Base-by-base conservation (phyloP, 768 basidiomycete species). In the Xerocomellus chrysenteron region DNA sequence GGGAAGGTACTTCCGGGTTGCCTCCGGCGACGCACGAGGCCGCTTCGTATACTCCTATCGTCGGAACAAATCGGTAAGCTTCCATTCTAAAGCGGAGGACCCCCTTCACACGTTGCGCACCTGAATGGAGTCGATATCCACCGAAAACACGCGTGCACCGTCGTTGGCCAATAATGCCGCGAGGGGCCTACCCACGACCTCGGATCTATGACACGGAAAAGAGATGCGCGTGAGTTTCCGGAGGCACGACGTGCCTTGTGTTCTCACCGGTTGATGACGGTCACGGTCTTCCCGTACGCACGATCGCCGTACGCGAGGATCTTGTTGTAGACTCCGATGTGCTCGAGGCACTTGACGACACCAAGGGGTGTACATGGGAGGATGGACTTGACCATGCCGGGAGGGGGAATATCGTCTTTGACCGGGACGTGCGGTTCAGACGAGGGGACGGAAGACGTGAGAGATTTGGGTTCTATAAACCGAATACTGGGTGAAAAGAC, bases 321-420 rank as follows among this genome's bases (percentile, higher is more conserved):
- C 61, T 75, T 87, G 76, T 98, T 98, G 78, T 99, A 98, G 14
- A 98, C 93, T 11, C 94, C 90, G 41, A 88, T 79, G 68, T 87
- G 81, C 69, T 99, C 97, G 24, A 99, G 79, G 58, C 86, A 91
- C 74, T 99, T 99, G 61, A 99, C 95, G 66, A 98, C 89, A 4
- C 94, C 97, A 12, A 99, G 82, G 0, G 97, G 95, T 5, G 97
- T 99, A 73, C 97, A 99, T 0, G 97, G 97, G 36, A 99, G 82
- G 67, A 99, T 92, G 5, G 94, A 96, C 74, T 98, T 98, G 66
- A 97, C 92, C 54, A 87, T 88, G 24, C 94, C 94, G 0, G 84
- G 73, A 5, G 94, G 93, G 2, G 91, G 86, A 13, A 80, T 74
- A 56, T 93, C 89, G 41, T 65, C 76, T 64, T 77, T 76, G 32